These are phyloP conservation scores for Xanthoconium stramineum DNA, from an alignment of 768 basidiomycete species.

Conservation along the genomic window DNA sequence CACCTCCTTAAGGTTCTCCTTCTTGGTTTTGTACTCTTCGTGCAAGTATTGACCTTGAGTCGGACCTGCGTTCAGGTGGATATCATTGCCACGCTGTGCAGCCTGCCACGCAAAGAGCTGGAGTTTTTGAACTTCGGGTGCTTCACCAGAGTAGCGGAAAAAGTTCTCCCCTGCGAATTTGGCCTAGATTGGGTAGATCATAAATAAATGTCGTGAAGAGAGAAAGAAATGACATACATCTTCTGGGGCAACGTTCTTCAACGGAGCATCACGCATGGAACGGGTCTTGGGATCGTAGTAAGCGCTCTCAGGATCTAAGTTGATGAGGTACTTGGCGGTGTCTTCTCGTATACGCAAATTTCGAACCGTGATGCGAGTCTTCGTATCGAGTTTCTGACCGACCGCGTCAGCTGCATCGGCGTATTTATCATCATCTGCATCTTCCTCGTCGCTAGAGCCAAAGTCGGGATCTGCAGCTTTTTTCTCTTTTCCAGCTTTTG, in stretches of 20 bases:
- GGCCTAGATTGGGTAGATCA: conserved; percentile 45
- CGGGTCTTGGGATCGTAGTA: conserved; percentile 99
- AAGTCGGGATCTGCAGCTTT: conserved; percentile 85
- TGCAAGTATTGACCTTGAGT: conserved; percentile 93
- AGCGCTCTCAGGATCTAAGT: conserved; percentile 90
- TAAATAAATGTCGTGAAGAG: neutral
- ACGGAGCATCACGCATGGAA: conserved; percentile 97
- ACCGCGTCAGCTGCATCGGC: conserved; percentile 97
- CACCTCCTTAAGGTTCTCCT: conserved; percentile 84
- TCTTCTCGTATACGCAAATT: conserved; percentile 99
- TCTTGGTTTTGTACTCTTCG: conserved; percentile 87
- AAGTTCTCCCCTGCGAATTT: conserved; percentile 98
- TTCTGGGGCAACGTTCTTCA: conserved; percentile 72
- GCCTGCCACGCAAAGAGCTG: conserved; percentile 99
- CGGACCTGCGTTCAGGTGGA: conserved; percentile 94
- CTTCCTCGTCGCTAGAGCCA: conserved; percentile 94
- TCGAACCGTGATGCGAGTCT: conserved; percentile 96
- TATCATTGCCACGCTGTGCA: conserved; percentile 86
- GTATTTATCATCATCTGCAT: conserved; percentile 96
- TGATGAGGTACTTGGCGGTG: conserved; percentile 97
- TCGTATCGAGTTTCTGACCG: conserved; percentile 96
- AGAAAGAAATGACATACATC: conserved; percentile 56
- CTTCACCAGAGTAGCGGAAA: conserved; percentile 85
- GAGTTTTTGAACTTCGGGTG: conserved; percentile 85
- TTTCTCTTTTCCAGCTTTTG: conserved; percentile 77